Evolutionary conservation across 768 basidiomycete genomes (phyloP), one percentile per base, ranked within the genome.

Genomic region (Tricholoma matsutake): DNA sequence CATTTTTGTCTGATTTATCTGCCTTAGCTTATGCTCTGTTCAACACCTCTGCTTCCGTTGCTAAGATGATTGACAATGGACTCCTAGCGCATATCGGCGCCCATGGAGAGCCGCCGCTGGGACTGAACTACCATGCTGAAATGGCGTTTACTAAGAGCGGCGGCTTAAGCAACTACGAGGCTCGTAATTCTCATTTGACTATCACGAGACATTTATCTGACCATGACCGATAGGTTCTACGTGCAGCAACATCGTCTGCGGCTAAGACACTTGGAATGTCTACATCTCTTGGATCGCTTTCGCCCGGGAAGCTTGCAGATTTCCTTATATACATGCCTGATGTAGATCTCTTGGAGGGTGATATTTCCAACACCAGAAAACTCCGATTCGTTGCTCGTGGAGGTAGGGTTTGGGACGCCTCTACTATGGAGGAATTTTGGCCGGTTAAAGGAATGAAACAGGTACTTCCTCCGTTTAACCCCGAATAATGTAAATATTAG

Each of bases 121-220:
- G 89, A 0, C 67, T 86, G n/a, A 88, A 88, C 74, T 92, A 91
- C 64, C 89, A 91, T 61, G 82, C 84, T 18, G 89, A 91, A 66
- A 87, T 91, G 84, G 79, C 75, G 56, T 89, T 88, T 69, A 77
- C 86, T 25, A 75, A 77, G 51, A 74, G 77, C 13, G 89, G 89
- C 20, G 89, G 89, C 2, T 71, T 91, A 64, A 84, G 74, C 28
- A 88, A 87, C 66, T 91, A 89, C 65, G 86, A 91, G 79, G 89
- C 87, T 32, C 32, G 6, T 67, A 20, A 43, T 16, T 29, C 14
- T 52, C 29, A 16, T 31, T 5, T 58, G n/a, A 59, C n/a, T 18
- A 6, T 54, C 9, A 7, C 22, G 14, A 4, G 16, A 6, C 11
- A 49, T 45, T 14, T 57, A 32, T 56, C 41, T 37, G 29, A 28